Base-by-base conservation (phyloP, 1,284 basidiomycete species). In the Mycena sp. region DNA sequence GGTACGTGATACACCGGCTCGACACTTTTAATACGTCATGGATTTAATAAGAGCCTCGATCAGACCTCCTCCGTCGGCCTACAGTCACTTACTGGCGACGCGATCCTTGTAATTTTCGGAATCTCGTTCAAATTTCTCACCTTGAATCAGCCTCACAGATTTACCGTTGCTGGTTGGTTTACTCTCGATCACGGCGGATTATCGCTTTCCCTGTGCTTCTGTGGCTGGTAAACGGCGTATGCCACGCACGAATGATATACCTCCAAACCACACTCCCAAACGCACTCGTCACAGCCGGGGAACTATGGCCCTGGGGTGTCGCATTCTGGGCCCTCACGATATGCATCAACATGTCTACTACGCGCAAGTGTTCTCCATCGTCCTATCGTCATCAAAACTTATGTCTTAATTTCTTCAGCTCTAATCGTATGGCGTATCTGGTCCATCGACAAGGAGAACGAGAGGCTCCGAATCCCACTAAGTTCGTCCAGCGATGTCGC, bases 401-500 rank as follows among this genome's bases (percentile, higher is more conserved):
- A 29, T 35, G 32, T n/a, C n/a, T n/a, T n/a, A 35, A 21, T 6
- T 14, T 19, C 19, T 16, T 7, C 29, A 68, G 67, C 29, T 23
- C 32, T 68, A 41, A 68, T 68, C 53, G 61, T 68, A 1, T 56
- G 23, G n/a, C 61, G 60, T 6, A 63, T 68, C 17, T 55, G 64
- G 48, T 28, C 17, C 12, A 55, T 68, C 9, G 64, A 68, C 45
- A 40, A 25, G 38, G 16, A 54, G 17, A 61, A 35, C 40, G 40
- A 25, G n/a, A 40, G 45, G 35, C 45, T 28, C 35, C 38, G 38
- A 16, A 2, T 37, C 46, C 40, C 16, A 17, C 26, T 11, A 5
- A 2, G 17, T 17, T 17, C 37, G 28, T 12, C 35, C 26, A 9
- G 12, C 32, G 40, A 30, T 10, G n/a, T 23, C 10, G 14, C 3